These are phyloP conservation scores for Myriosclerotinia duriaeana DNA, from an alignment of 2,329 filamentous ascomycete species.

Conservation along the genomic window DNA sequence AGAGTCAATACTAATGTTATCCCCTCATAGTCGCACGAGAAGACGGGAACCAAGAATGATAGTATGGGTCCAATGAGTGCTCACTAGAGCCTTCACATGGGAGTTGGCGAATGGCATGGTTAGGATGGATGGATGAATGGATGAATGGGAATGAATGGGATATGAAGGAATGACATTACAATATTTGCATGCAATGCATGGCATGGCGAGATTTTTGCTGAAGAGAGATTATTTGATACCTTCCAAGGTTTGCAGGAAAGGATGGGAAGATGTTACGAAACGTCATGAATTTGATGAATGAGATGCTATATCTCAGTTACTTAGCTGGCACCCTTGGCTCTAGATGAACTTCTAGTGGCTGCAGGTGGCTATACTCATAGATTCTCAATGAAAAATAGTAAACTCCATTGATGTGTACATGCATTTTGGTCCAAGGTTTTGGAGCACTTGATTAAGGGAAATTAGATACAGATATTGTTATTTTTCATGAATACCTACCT, in stretches of 20 bases:
- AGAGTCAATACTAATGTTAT: slow-evolving; percentile 23
- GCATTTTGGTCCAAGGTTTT: too few relatives aligned
- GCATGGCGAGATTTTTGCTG: neutral
- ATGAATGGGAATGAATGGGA: slow-evolving; percentile 11
- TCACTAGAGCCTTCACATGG: slow-evolving; percentile 33
- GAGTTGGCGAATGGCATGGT: slow-evolving; percentile 18
- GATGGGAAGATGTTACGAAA: neutral
- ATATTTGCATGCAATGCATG: slow-evolving; percentile 10
- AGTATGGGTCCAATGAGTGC: slow-evolving; percentile 34
- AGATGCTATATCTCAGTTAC: neutral
- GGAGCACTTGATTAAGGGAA: too few relatives aligned
- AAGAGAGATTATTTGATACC: slow-evolving; percentile 1
- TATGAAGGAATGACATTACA: slow-evolving; percentile 13
- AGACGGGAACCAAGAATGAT: slow-evolving; percentile 41
- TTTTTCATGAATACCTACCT: too few relatives aligned
- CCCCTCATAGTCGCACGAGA: slow-evolving; percentile 38
- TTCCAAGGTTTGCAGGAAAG: neutral
- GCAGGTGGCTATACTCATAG: too few relatives aligned
- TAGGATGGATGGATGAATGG: neutral
- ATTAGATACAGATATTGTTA: too few relatives aligned
- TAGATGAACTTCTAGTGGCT: neutral
- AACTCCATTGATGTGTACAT: neutral
- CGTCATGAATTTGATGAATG: neutral
- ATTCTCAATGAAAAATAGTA: slow-evolving; percentile 10
- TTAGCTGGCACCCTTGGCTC: neutral